phyloP scores from a whole-genome alignment of 805 yeast genomes.

The Saturnispora mendoncae region DNA sequence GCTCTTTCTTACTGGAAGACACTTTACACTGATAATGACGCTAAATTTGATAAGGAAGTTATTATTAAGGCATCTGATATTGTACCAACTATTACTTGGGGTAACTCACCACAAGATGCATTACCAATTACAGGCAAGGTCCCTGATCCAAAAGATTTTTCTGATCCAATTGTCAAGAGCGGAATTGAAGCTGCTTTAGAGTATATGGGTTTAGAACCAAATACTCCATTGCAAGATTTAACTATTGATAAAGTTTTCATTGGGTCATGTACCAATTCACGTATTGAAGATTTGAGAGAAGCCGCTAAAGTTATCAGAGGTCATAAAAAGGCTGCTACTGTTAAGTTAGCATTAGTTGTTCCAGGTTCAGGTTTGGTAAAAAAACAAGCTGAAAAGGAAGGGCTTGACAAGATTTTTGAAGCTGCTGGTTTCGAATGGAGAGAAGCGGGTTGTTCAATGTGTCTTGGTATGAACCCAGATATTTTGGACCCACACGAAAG shows the following conservation, averaged over 20 bases:
- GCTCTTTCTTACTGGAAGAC: slow-evolving; percentile 89
- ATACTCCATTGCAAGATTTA: slow-evolving; percentile 68
- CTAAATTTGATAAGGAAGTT: slow-evolving; percentile 79
- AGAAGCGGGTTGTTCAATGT: slow-evolving; percentile 99
- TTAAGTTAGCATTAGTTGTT: slow-evolving; percentile 80
- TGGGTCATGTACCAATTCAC: slow-evolving; percentile 96
- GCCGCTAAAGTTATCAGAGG: slow-evolving; percentile 94
- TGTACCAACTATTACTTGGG: slow-evolving; percentile 97
- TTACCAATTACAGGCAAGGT: slow-evolving; percentile 84
- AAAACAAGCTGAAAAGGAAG: slow-evolving; percentile 89
- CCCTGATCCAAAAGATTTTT: slow-evolving; percentile 76
- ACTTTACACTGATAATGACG: slow-evolving; percentile 80
- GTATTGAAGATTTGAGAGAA: slow-evolving; percentile 92
- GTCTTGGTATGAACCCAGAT: slow-evolving; percentile 99
- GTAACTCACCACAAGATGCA: slow-evolving; percentile 98
- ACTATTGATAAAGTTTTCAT: slow-evolving; percentile 88
- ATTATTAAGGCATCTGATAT: slow-evolving; percentile 74
- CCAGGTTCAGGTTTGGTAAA: slow-evolving; percentile 98
- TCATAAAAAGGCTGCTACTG: slow-evolving; percentile 71
- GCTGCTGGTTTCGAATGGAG: slow-evolving; percentile 98
- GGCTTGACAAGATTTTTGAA: slow-evolving; percentile 80
- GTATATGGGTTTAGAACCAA: slow-evolving; percentile 86
- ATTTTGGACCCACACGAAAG: slow-evolving; percentile 90
- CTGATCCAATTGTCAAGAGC: slow-evolving; percentile 64
- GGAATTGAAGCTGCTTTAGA: slow-evolving; percentile 88